Base-by-base conservation (phyloP, 495 filamentous ascomycete genomes). In the Choiromyces venosus region DNA sequence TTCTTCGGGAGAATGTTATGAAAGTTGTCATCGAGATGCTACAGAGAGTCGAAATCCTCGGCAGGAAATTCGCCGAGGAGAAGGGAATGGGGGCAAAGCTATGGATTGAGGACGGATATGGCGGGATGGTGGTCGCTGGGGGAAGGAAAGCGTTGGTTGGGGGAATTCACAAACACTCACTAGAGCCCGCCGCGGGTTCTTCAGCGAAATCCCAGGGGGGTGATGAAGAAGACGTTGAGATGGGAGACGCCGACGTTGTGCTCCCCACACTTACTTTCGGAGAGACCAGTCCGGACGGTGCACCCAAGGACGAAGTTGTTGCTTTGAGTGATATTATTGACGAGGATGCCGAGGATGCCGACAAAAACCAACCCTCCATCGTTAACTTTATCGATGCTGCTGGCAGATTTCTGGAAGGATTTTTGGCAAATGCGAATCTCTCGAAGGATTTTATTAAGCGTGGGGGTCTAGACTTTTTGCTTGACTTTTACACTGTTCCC, bases 1-100 rank as follows among this genome's bases (percentile, higher is more conserved):
- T 86, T 16, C 84, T 99, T 65, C 93, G 93, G 71, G 85, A 87
- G 37, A 87, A 87, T 18, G 93, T 98, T 71, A 89, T 96, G 83
- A 88, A 89, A 78, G 88, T 90, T 7, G 87, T 97, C 19, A 85
- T 93, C 44, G 87, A 91, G 67, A 97, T 97, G 92, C 87, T 96
- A 46, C 89, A 88, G 36, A 88, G 92, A 72, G 90, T 97, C 46
- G 86, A 86, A 38, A 82, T 89, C 69, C 81, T 97, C 37, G 92
- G 91, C 73, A 87, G 87, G 69, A 84, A 83, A 19, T 90, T 91
- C 82, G 90, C 91, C 5, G 86, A 85, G 79, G 85, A 87, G 46
- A 82, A 87, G 33, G 91, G 90, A 14, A 87, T 90, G 82, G 95
- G 95, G 67, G 88, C 92, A 0, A 96, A 93, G 80, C 84, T 98